phyloP scores from a whole-genome alignment of 2,329 filamentous ascomycete species.

The Ceratocystiopsis brevicomis region DNA sequence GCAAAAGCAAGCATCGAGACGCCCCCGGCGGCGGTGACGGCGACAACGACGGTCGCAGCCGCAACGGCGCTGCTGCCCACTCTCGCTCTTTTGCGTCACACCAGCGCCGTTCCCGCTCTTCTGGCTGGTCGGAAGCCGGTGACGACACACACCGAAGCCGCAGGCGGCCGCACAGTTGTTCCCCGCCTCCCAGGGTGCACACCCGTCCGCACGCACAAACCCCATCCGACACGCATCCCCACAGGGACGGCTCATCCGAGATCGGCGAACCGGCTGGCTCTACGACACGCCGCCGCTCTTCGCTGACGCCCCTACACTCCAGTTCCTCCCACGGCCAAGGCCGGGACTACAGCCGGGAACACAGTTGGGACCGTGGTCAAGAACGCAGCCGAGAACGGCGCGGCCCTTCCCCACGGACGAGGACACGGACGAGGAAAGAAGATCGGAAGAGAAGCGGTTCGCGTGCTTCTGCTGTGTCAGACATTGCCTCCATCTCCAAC shows the following conservation, averaged over 20 bases:
- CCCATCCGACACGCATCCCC: no score
- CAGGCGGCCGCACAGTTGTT: not conserved
- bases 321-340: no score
- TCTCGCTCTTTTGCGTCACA: not conserved
- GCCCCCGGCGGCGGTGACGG: constrained; percentile 1
- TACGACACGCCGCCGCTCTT: no score
- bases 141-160: constrained; percentile 1
- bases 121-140: constrained; percentile 3
- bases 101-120: constrained; percentile 14
- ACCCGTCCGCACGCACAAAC: no score
- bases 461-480: constrained; percentile 13
- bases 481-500: constrained; percentile 26
- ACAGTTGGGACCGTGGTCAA: not conserved
- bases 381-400: not conserved
- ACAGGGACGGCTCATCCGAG: no score
- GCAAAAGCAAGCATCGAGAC: constrained; percentile 8
- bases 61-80: no score
- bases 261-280: no score
- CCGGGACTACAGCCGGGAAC: no score
- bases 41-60: not conserved
- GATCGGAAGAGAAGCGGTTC: constrained; percentile 13
- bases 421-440: constrained; percentile 15
- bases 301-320: no score
- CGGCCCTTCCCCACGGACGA: not conserved
- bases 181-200: no score